Percentiles rank a stretch among this genome's conserved stretches.
Conservation (phyloP, 345 rosid species). For the Eucalyptus tenuipes region DNA sequence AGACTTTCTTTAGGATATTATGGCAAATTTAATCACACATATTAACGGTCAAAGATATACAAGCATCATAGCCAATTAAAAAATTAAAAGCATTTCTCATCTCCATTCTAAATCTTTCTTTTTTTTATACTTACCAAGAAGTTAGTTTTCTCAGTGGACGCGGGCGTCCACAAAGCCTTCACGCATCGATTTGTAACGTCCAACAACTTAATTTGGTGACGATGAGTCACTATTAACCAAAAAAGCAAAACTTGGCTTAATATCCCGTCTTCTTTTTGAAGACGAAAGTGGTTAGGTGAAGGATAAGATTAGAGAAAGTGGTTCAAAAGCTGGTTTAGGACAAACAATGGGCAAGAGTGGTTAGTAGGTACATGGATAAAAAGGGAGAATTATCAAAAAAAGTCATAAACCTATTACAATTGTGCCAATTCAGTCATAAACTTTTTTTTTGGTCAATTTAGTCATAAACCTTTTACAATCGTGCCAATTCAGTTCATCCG, state of each 20-base stretch:
- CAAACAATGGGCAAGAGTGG: not conserved
- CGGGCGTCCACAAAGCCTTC: not conserved
- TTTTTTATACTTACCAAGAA: not conserved
- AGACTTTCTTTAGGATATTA: not conserved
- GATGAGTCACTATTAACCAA: not conserved
- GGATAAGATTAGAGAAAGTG: not conserved
- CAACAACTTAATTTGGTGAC: not conserved
- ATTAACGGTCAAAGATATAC: not conserved
- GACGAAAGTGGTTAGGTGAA: not conserved
- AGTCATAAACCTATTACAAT: too few species aligned
- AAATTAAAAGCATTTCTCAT: not conserved
- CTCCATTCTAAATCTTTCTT: not conserved
- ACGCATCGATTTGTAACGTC: not conserved
- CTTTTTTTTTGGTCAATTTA: too few species aligned
- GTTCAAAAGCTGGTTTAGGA: not conserved
- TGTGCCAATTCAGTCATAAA: too few species aligned
- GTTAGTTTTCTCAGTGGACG: not conserved
- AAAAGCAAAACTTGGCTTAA: not conserved
- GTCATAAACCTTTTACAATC: too few species aligned
- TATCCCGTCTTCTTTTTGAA: not conserved
- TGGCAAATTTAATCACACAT: not conserved
- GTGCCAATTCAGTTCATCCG: too few species aligned
- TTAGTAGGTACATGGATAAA: not conserved
- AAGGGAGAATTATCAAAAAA: too few species aligned
- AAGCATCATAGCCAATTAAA: not conserved